Percentiles rank a stretch among this genome's conserved stretches.
phyloP scores from a whole-genome alignment of 2,329 filamentous ascomycete genomes.

The Paracoccidioides brasiliensis region DNA sequence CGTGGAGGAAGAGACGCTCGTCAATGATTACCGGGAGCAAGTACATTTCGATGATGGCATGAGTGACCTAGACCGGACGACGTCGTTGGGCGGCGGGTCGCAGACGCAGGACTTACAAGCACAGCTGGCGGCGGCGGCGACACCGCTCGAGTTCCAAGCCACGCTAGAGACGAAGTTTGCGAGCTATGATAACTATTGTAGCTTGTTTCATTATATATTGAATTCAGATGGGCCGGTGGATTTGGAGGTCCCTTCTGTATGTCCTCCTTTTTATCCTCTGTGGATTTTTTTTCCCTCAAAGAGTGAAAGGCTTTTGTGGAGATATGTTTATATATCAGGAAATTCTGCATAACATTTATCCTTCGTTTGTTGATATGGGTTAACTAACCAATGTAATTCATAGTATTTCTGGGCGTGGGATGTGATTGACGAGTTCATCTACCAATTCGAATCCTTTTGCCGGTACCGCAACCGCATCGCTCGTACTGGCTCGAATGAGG shows the following conservation, averaged over 20 bases:
- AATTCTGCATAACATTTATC: not conserved
- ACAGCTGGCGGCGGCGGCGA: slow-evolving; percentile 78
- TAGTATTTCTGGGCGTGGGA: slow-evolving; percentile 99
- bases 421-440: slow-evolving; percentile 99
- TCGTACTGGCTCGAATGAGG: slow-evolving; percentile 65
- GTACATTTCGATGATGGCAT: slow-evolving; percentile 84
- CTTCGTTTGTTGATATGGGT: not conserved
- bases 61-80: slow-evolving; percentile 65
- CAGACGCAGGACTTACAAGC: slow-evolving; percentile 87
- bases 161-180: slow-evolving; percentile 94
- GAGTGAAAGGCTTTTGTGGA: too few species aligned
- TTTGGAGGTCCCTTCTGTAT: slow-evolving; percentile 86
- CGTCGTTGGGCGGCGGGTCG: slow-evolving; percentile 54
- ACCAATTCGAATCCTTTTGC: slow-evolving; percentile 99
- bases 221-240: slow-evolving; percentile 99
- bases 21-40: slow-evolving; percentile 91
- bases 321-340: not conserved
- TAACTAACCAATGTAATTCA: slow-evolving; percentile 5
- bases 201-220: slow-evolving; percentile 95
- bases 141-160: slow-evolving; percentile 90
- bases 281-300: not conserved
- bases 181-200: slow-evolving; percentile 99
- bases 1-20: slow-evolving; percentile 88
- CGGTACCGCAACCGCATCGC: slow-evolving; percentile 89
- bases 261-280: slow-evolving; percentile 25